These are phyloP conservation scores for Wallacemonas collosoma DNA, from an alignment of 208 protist species.

Conservation along the genomic window DNA sequence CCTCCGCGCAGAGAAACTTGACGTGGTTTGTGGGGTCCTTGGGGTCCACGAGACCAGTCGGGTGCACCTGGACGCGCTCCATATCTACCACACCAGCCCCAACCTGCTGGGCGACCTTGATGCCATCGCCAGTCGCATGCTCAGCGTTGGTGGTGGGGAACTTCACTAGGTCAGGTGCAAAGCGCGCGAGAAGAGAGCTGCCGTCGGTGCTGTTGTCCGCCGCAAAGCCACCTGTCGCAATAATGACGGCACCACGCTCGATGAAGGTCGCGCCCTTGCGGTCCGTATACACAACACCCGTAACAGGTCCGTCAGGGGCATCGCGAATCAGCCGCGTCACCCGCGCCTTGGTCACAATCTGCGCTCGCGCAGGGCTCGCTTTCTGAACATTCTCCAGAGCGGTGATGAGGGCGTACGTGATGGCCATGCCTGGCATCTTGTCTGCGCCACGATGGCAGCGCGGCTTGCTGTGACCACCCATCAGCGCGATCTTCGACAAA, in stretches of 20 bases:
- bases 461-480: conserved; percentile 84
- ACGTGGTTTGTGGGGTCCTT: conserved; percentile 67
- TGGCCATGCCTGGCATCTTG: conserved; percentile 74
- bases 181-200: conserved; percentile 58
- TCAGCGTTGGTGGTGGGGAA: conserved; percentile 91
- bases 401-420: conserved; percentile 80
- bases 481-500: conserved; percentile 63
- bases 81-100: conserved; percentile 64
- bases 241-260: conserved; percentile 68
- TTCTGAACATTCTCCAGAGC: conserved; percentile 59
- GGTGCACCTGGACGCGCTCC: conserved; percentile 89
- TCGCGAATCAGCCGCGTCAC: conserved; percentile 60
- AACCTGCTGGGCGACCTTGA: conserved; percentile 65
- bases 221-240: conserved; percentile 87
- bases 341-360: conserved; percentile 50
- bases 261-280: conserved; percentile 35
- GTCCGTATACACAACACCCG: conserved; percentile 46
- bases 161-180: conserved; percentile 55
- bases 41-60: conserved; percentile 93
- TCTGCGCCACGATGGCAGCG: conserved; percentile 83
- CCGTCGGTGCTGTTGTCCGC: conserved; percentile 21
- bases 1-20: conserved; percentile 95
- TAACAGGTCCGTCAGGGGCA: conserved; percentile 42
- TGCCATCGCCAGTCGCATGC: conserved; percentile 77
- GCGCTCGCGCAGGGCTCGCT: conserved; percentile 23